phyloP scores from a whole-genome alignment of 805 yeast species.

The Saccharomycopsis schoenii region DNA sequence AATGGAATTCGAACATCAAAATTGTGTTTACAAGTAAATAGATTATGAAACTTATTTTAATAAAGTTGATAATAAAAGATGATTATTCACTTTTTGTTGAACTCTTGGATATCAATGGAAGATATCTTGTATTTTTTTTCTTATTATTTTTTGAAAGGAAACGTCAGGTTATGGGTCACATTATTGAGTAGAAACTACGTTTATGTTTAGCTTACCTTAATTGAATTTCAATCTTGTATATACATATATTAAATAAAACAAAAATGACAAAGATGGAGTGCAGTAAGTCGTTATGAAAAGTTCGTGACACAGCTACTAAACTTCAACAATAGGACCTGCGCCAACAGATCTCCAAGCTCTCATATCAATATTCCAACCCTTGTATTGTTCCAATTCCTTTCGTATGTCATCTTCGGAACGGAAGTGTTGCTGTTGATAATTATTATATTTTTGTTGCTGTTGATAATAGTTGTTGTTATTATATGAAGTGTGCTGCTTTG shows the following conservation, averaged over 20 bases:
- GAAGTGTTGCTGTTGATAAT: conserved; percentile 4
- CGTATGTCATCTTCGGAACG: conserved; percentile 40
- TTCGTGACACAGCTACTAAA: conserved; percentile 21
- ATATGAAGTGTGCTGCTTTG: conserved; percentile 13
- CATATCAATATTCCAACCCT: conserved; percentile 83
- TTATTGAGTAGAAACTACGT: too few species aligned
- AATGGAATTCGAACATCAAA: too few species aligned
- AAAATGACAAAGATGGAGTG: not conserved
- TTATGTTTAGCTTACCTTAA: too few species aligned
- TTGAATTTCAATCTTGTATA: not conserved
- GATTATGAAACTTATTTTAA: too few species aligned
- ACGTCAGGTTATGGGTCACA: too few species aligned
- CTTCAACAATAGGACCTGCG: conserved; percentile 48
- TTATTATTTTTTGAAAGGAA: too few species aligned
- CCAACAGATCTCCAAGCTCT: conserved; percentile 68
- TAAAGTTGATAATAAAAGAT: too few species aligned
- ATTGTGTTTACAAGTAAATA: too few species aligned
- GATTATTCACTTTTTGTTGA: too few species aligned
- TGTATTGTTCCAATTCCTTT: conserved; percentile 60
- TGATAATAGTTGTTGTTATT: not conserved
- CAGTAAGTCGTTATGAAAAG: too few species aligned
- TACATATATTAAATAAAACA: not conserved
- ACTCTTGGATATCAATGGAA: too few species aligned
- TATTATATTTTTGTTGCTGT: not conserved
- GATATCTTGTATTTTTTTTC: too few species aligned